phyloP scores from a whole-genome alignment of 139 green algal genomes.

The Coelastrella sp. region DNA sequence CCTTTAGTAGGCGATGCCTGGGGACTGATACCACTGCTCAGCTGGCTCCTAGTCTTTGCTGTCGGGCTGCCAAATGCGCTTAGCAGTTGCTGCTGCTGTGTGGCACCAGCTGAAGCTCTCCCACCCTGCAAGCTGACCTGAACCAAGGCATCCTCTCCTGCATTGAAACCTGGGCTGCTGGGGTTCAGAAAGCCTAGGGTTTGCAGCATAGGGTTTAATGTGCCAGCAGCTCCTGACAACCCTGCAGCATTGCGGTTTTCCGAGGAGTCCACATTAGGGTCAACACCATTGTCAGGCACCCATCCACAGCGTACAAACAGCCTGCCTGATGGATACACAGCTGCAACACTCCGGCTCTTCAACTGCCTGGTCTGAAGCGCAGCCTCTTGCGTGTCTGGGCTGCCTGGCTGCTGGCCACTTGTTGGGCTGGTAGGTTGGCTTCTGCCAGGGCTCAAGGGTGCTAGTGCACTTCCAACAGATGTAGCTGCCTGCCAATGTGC shows the following conservation, averaged over 20 bases:
- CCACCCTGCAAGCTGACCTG: constrained; percentile 26
- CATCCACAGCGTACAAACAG: constrained; percentile 70
- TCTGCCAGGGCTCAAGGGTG: too few relatives aligned
- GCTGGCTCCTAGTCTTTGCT: not conserved
- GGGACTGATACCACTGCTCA: not conserved
- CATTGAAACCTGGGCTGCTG: not conserved
- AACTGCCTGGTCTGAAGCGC: not conserved
- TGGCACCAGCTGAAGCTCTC: not conserved
- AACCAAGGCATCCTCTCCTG: constrained; percentile 16
- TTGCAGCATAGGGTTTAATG: not conserved
- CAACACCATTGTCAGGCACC: constrained; percentile 46
- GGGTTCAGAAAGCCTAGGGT: not conserved
- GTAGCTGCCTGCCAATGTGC: not conserved
- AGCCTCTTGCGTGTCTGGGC: not conserved
- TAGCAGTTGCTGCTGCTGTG: not conserved
- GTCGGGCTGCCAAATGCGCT: not conserved
- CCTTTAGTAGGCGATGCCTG: not conserved
- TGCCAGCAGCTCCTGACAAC: not conserved
- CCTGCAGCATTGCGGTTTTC: not conserved
- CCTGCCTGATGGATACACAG: constrained; percentile 60
- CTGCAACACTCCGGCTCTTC: not conserved
- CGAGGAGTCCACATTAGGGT: constrained; percentile 21
- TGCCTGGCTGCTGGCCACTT: not conserved
- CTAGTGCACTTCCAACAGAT: too few relatives aligned
- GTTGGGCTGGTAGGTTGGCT: not conserved